These are phyloP conservation scores for Ganoderma meredithae DNA, from an alignment of 1,284 basidiomycete genomes.

Conservation along the genomic window DNA sequence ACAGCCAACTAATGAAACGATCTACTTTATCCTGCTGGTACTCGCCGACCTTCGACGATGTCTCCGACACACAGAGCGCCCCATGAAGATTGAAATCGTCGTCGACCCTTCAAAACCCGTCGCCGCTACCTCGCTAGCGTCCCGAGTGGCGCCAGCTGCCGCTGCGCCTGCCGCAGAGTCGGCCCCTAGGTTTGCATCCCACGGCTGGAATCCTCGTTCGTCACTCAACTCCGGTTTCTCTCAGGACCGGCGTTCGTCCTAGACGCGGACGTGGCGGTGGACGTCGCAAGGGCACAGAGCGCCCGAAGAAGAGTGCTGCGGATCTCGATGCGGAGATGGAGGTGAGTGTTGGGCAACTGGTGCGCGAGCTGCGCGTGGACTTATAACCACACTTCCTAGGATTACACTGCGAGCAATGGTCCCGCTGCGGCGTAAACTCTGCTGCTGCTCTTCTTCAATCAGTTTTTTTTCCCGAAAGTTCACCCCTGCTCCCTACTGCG, in stretches of 20 bases:
- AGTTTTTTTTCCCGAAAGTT: constrained; percentile 9
- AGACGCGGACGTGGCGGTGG: constrained; percentile 59
- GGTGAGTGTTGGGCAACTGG: constrained; percentile 52
- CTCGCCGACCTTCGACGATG: constrained; percentile 30
- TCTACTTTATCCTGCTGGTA: constrained; percentile 36
- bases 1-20: constrained; percentile 67
- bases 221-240: constrained; percentile 23
- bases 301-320: constrained; percentile 71
- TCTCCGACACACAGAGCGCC: constrained; percentile 73
- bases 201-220: no score
- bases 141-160: constrained; percentile 73
- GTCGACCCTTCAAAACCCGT: constrained; percentile 86
- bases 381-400: constrained; percentile 46
- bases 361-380: neutral
- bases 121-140: constrained; percentile 65
- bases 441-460: neutral
- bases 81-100: constrained; percentile 98
- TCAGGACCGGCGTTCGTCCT: constrained; percentile 49
- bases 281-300: constrained; percentile 70
- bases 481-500: constrained; percentile 6
- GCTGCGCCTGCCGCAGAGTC: constrained; percentile 45
- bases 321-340: constrained; percentile 88
- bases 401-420: constrained; percentile 70
- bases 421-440: constrained; percentile 35
- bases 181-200: constrained; percentile 53